Evolutionary conservation across 208 protist species (phyloP).

Genomic region (Trypanosoma rangeli): DNA sequence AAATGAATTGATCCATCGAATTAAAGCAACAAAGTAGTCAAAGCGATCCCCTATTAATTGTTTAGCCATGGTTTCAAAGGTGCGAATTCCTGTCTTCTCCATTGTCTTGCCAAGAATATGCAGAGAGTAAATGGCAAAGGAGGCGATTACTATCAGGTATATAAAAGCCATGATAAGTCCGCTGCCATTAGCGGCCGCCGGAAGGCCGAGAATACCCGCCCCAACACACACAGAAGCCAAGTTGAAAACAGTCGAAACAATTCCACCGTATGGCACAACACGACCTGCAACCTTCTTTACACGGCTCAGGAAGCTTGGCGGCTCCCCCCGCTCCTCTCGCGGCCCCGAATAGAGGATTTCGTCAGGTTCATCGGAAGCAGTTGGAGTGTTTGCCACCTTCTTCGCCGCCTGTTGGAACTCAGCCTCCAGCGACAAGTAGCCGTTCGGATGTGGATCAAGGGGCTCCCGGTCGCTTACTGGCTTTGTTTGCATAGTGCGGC

Average conservation of each 20-base stretch:
- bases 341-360: not conserved
- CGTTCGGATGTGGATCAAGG: not conserved
- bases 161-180: slow-evolving; percentile 47
- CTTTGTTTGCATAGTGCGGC: no score
- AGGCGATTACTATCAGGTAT: slow-evolving; percentile 54
- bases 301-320: not conserved
- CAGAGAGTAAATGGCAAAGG: slow-evolving; percentile 64
- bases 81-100: slow-evolving; percentile 49
- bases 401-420: not conserved
- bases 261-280: slow-evolving; percentile 23
- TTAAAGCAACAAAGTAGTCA: slow-evolving; percentile 69
- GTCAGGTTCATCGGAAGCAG: slow-evolving; percentile 1
- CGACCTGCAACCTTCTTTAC: not conserved
- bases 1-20: slow-evolving; percentile 64
- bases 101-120: slow-evolving; percentile 48
- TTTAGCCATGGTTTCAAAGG: slow-evolving; percentile 55
- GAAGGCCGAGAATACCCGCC: slow-evolving; percentile 44
- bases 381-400: not conserved
- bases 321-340: not conserved
- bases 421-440: not conserved
- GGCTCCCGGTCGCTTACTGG: no score
- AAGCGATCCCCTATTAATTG: slow-evolving; percentile 46
- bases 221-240: slow-evolving; percentile 37
- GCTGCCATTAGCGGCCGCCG: slow-evolving; percentile 31
- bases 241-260: slow-evolving; percentile 33